Conservation (phyloP, 352 stramenopile species). For the Thalassiosira exigua region DNA sequence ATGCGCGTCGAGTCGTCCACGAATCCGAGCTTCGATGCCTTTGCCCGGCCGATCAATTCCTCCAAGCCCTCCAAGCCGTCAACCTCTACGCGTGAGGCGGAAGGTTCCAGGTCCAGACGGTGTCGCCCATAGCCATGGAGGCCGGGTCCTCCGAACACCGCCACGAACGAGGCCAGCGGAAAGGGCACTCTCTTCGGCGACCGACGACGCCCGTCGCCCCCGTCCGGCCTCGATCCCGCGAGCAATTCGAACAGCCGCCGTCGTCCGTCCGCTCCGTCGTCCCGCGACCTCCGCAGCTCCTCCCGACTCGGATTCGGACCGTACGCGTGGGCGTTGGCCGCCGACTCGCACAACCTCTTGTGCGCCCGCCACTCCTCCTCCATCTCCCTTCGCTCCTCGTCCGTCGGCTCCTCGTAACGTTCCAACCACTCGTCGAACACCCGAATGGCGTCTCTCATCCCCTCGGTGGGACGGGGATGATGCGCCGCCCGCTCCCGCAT, state of each 20-base stretch:
- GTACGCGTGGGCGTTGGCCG: slow-evolving; percentile 36
- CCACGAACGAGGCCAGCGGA: slow-evolving; percentile 32
- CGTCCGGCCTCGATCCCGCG: too few species aligned
- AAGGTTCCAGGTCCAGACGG: slow-evolving; percentile 4
- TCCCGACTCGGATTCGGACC: slow-evolving; percentile 32
- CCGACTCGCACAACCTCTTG: slow-evolving; percentile 16
- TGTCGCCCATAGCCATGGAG: slow-evolving; percentile 45
- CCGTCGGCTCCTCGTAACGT: slow-evolving; percentile 25
- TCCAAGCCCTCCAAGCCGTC: slow-evolving; percentile 3
- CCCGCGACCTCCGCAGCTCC: slow-evolving; percentile 23
- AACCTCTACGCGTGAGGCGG: slow-evolving; percentile 22
- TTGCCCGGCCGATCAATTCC: slow-evolving; percentile 22
- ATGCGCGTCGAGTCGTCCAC: too few species aligned
- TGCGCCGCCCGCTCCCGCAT: slow-evolving; percentile 37
- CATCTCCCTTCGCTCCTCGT: slow-evolving; percentile 12
- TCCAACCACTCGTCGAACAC: slow-evolving; percentile 44
- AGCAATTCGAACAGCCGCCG: slow-evolving; percentile 6
- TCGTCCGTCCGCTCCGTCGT: slow-evolving; percentile 21
- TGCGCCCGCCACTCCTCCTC: slow-evolving; percentile 28
- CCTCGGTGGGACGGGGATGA: slow-evolving; percentile 28
- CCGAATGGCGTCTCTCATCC: slow-evolving; percentile 27
- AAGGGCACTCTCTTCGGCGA: too few species aligned
- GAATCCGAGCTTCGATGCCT: slow-evolving; percentile 28
- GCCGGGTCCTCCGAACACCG: slow-evolving; percentile 35
- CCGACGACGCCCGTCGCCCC: too few species aligned